Evolutionary conservation across 306 rosid species (phyloP), one percentile per base, ranked within the genome.

Genomic region (Morella rubra): DNA sequence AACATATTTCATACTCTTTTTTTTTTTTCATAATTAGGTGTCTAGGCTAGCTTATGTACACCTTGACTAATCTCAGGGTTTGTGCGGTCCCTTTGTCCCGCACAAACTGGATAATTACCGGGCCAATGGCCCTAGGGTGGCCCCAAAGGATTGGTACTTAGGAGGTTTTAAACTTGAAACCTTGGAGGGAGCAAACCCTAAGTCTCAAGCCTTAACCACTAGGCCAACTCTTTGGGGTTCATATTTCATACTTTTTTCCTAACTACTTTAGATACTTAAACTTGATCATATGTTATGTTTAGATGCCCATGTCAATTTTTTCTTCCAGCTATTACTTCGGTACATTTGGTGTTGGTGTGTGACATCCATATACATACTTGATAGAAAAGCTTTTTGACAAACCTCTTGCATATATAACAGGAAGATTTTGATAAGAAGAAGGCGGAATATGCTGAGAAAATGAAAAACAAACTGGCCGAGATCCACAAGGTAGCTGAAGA

Each of bases 401-500:
- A 47, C 54, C 56, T 67, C 4, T 14, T 70, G 11, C 64, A 6
- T 77, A 24, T 71, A 6, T 77, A 24, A n/a, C 70, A 85, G 88
- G 86, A 72, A 76, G 72, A 85, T 27, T 66, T 78, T 42, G 80
- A 79, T 53, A 76, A 65, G 78, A 85, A 85, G 84, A 82, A 76
- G 68, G 84, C 79, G 46, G 61, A 78, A 20, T 61, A 76, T 61
- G 62, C 78, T 2, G 88, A 85, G 76, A 79, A 82, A 72, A 82
- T 73, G 78, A 77, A 81, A 62, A 85, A 85, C 79, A 79, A 72
- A 72, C 6, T 76, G 71, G 88, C 84, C 22, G 86, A 76, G 47
- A 5, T 85, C 32, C 88, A 85, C 70, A 66, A 72, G 74, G 70
- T 37, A 40, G 82, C 86, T 6, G 86, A 85, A 50, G 84, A 85